Evolutionary conservation across 2,329 filamentous ascomycete species (phyloP), one percentile per base, ranked within the genome.

Genomic region (Thelonectria blattea): DNA sequence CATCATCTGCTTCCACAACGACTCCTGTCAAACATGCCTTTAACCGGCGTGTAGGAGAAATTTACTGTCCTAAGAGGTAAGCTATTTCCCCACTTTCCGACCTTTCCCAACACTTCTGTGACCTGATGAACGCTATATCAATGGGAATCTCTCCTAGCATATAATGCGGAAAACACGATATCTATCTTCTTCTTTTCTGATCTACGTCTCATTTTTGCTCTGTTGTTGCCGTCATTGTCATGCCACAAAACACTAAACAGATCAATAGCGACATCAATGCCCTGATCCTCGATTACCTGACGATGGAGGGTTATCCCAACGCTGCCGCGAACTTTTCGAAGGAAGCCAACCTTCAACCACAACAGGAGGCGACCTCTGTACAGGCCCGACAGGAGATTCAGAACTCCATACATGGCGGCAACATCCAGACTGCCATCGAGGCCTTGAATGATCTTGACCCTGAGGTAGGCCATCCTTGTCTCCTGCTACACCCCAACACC

Each of bases 131-230:
- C 82, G 84, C 80, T 80, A 84, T 88, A 89, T 91, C 89, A 96
- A 97, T 99, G 95, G 95, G 95, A 99, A 99, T 99, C 95, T 99
- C 96, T 99, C 95, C 91, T 92, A 98, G 91, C 85, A 87, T 82
- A 80, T 76, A 79, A 85, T 99, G 95, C 91, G 90, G 95, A 99
- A 88, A 92, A 88, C 78, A 83, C 80, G 83, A 89, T 91, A 76
- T 75, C 63, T 69, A 75, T 76, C 72, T 88, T 91, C 87, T 89
- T 87, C 90, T 91, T 88, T 87, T 80, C 85, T 84, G 88, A 75
- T 54, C 46, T 61, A 58, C 59, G 52, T 56, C 32, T 30, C 18
- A 52, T 27, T 30, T 43, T 52, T 27, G 15, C 11, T 53, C 27
- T 18, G 27, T 49, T 43, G 24, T 60, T 57, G 18, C 51, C 48